A percentile compares a stretch with the other conserved stretches of the same genome.
Evolutionary conservation across 2,329 filamentous ascomycete genomes (phyloP).

Genomic region (Xylariomycetidae sp.): DNA sequence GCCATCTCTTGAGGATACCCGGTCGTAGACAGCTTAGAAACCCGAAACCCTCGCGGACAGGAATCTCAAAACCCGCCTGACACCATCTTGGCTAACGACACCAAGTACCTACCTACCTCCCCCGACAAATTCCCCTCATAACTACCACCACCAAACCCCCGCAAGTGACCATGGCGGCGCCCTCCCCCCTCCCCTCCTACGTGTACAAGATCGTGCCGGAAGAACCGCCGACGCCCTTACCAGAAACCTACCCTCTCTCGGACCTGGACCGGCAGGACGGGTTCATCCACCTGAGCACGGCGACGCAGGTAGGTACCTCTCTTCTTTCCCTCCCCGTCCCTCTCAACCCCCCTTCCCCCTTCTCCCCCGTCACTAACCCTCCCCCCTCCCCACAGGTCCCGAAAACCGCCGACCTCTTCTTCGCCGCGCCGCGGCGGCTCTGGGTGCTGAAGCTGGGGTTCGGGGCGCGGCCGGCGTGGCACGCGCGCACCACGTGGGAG

Average conservation of each 20-base stretch:
- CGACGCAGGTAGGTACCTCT: constrained; percentile 41
- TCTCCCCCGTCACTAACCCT: constrained; percentile 1
- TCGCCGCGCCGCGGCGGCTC: constrained; percentile 16
- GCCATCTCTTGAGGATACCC: too few relatives aligned
- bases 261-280: constrained; percentile 54
- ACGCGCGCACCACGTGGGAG: constrained; percentile 47
- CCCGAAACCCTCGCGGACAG: too few relatives aligned
- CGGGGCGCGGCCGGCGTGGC: constrained; percentile 33
- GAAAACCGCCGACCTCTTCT: constrained; percentile 25
- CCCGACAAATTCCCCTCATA: too few relatives aligned
- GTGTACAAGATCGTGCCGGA: constrained; percentile 57
- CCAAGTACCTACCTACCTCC: too few relatives aligned
- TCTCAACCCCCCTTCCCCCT: background rate
- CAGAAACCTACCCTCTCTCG: constrained; percentile 49
- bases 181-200: constrained; percentile 31
- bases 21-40: too few relatives aligned
- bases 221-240: constrained; percentile 47
- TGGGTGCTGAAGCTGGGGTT: constrained; percentile 43
- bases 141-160: background rate
- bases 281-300: constrained; percentile 56
- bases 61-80: too few relatives aligned
- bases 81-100: too few relatives aligned
- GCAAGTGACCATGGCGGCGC: constrained; percentile 15
- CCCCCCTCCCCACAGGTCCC: constrained; percentile 18
- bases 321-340: background rate